phyloP scores from a whole-genome alignment of 2,329 filamentous ascomycete genomes.

The Macroventuria anomochaeta region DNA sequence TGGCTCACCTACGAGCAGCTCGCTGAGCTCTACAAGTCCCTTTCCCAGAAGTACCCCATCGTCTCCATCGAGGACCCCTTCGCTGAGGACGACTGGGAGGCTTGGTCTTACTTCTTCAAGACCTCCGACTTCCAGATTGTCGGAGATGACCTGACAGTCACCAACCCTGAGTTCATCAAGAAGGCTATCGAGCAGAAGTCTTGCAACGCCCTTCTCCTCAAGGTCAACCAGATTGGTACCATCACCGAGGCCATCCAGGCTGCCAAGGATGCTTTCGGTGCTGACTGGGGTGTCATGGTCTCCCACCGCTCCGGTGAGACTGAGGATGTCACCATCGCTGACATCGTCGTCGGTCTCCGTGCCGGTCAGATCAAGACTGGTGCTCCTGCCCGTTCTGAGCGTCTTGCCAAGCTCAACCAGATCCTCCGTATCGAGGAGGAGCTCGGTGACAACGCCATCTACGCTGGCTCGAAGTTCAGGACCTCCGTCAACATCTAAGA shows the following conservation, averaged over 20 bases:
- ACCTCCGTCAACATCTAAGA: conserved; percentile 75
- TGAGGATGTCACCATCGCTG: conserved; percentile 98
- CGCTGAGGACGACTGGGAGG: conserved; percentile 99
- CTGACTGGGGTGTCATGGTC: conserved; percentile 98
- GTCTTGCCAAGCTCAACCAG: conserved; percentile 99
- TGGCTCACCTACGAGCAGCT: conserved; percentile 99
- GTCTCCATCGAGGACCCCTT: conserved; percentile 99
- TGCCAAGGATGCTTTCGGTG: conserved; percentile 94
- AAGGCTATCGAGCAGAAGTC: conserved; percentile 99
- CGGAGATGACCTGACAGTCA: conserved; percentile 97
- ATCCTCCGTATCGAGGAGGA: conserved; percentile 99
- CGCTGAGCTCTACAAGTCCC: conserved; percentile 84
- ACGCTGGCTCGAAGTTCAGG: conserved; percentile 92
- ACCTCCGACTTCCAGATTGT: conserved; percentile 98
- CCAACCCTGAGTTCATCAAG: conserved; percentile 99
- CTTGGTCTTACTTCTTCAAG: conserved; percentile 99
- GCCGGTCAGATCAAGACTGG: conserved; percentile 80
- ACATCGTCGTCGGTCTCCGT: conserved; percentile 96
- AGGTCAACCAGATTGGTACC: conserved; percentile 99
- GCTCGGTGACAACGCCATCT: conserved; percentile 82
- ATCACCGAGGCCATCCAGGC: conserved; percentile 99
- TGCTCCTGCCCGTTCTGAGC: conserved; percentile 87
- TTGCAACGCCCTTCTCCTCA: conserved; percentile 96
- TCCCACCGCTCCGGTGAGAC: conserved; percentile 99
- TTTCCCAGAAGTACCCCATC: conserved; percentile 95